phyloP scores from a whole-genome alignment of 371 early-diverging fungal species.

The Rhizopus stolonifer region DNA sequence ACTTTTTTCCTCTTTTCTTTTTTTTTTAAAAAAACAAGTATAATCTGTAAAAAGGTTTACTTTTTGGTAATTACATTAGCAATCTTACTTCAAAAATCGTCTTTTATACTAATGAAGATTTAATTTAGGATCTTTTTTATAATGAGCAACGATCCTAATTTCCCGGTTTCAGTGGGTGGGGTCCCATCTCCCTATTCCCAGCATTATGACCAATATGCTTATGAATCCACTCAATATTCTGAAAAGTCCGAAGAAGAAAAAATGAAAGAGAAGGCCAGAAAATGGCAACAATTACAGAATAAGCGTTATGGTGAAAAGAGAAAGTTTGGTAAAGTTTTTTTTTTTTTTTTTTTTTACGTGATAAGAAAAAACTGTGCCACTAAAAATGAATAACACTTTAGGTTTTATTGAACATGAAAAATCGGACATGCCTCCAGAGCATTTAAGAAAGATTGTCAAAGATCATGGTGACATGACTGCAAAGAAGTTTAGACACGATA shows the following conservation, averaged over 20 bases:
- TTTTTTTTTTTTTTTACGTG: slow-evolving; percentile 20
- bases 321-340: slow-evolving; percentile 84
- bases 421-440: slow-evolving; percentile 97
- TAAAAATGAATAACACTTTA: slow-evolving; percentile 6
- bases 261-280: slow-evolving; percentile 75
- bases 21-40: background rate
- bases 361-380: background rate
- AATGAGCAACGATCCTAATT: slow-evolving; percentile 19
- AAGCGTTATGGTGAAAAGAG: slow-evolving; percentile 92
- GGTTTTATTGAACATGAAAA: slow-evolving; percentile 77
- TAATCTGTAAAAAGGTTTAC: slow-evolving; percentile 1
- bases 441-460: slow-evolving; percentile 94
- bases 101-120: background rate
- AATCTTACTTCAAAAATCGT: background rate
- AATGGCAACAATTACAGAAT: slow-evolving; percentile 90
- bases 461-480: slow-evolving; percentile 99
- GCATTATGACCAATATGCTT: slow-evolving; percentile 40
- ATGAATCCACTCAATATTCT: slow-evolving; percentile 33
- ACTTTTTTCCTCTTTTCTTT: background rate
- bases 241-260: slow-evolving; percentile 54
- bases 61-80: background rate
- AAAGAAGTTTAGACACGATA: slow-evolving; percentile 94
- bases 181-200: slow-evolving; percentile 33
- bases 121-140: slow-evolving; percentile 1
- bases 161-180: slow-evolving; percentile 35